Evolutionary conservation across 2,329 filamentous ascomycete genomes (phyloP), one percentile per base, ranked within the genome.

Genomic region (Colletotrichum incanum): DNA sequence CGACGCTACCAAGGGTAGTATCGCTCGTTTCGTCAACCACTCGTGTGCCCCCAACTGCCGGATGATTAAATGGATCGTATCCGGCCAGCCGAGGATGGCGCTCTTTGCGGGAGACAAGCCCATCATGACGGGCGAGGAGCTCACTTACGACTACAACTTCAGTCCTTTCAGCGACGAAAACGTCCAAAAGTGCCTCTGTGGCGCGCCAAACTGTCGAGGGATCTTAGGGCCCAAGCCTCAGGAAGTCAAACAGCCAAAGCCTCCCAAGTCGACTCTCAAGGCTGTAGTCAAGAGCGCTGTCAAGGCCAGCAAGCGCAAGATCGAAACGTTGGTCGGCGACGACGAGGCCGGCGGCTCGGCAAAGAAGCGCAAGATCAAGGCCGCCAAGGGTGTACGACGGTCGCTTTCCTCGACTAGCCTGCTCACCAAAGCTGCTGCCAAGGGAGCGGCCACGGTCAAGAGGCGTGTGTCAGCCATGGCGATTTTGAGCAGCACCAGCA

Each of bases 61-160:
- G 74, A 98, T 99, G 95, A 94, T 97, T 78, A 98, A 98, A 82
- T 98, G 95, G 94, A 96, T 95, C 73, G 96, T 99, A 66, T 92
- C 92, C 60, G 95, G 95, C 37, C 95, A 97, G 81, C 96, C 96
- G 52, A 91, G 96, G 67, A 98, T 99, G 94, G 96, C 95, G 20
- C 89, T 99, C 1, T 99, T 99, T 80, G 96, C 96, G 16, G 96
- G 96, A 41, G 93, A 97, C 76, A 87, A 88, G 59, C 94, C 94
- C 18, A 96, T 99, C 80, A 93, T 93, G 91, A 98, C 95, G 14
- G 96, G 96, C 31, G 95, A 98, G 74, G 96, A 99, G 83, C 86
- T 99, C 73, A 98, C 95, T 0, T 99, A 99, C 80, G 96, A 99
- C 86, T 92, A 92, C 85, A 92, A 92, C 79, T 92, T 92, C 78